These are phyloP conservation scores for Ogataea neopini DNA, from an alignment of 805 yeast genomes.

Conservation along the genomic window DNA sequence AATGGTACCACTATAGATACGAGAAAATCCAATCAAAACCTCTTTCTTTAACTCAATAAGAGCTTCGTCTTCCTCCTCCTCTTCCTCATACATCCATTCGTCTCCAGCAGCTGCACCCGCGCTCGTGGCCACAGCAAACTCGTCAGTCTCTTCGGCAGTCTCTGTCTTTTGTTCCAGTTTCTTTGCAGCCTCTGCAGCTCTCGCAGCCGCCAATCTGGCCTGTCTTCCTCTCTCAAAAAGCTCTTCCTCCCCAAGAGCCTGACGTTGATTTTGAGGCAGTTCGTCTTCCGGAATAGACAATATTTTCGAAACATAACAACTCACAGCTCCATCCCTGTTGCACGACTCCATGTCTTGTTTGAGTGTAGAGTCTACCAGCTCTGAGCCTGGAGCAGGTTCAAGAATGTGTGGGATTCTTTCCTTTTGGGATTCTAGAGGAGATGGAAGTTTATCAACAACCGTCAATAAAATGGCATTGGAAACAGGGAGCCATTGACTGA, in stretches of 20 bases:
- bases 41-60: constrained; percentile 50
- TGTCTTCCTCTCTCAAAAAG: constrained; percentile 59
- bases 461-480: constrained; percentile 82
- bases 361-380: constrained; percentile 49
- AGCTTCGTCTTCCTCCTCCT: constrained; percentile 45
- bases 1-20: constrained; percentile 85
- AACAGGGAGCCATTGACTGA: constrained; percentile 94
- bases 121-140: constrained; percentile 18
- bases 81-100: constrained; percentile 51
- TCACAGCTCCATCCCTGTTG: constrained; percentile 61
- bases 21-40: constrained; percentile 80
- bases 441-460: constrained; percentile 82
- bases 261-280: constrained; percentile 57
- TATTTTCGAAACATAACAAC: constrained; percentile 88
- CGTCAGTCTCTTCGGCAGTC: constrained; percentile 13
- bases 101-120: constrained; percentile 15
- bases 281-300: constrained; percentile 82
- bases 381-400: constrained; percentile 53
- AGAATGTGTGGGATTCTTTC: constrained; percentile 70
- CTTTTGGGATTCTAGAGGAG: constrained; percentile 76
- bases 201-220: constrained; percentile 67
- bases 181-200: constrained; percentile 58
- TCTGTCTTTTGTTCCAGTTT: constrained; percentile 30
- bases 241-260: constrained; percentile 52
- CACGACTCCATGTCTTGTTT: constrained; percentile 63